Percentiles rank a stretch among this genome's conserved stretches.
phyloP scores from a whole-genome alignment of 106 monocot species.

The Dioscorea dumetorum region DNA sequence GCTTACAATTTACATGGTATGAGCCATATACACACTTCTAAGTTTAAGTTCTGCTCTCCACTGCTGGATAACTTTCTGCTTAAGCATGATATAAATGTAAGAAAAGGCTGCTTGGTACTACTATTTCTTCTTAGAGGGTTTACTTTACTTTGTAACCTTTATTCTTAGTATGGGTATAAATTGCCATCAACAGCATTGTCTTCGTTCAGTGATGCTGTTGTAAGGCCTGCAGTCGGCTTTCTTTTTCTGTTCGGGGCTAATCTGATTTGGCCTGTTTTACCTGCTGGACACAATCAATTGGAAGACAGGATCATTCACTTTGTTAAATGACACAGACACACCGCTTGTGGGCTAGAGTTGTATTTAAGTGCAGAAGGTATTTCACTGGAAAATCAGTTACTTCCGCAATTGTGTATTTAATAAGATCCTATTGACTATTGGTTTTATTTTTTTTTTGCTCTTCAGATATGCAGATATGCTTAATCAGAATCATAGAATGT shows the following conservation, averaged over 20 bases:
- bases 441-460: slow-evolving; percentile 16
- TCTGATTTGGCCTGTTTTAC: slow-evolving; percentile 34
- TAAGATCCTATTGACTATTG: slow-evolving; percentile 3
- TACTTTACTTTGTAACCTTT: neutral
- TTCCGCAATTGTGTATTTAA: too few relatives aligned
- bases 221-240: slow-evolving; percentile 45
- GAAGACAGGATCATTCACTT: slow-evolving; percentile 11
- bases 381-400: too few relatives aligned
- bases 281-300: slow-evolving; percentile 4
- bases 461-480: slow-evolving; percentile 91
- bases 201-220: slow-evolving; percentile 13
- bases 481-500: slow-evolving; percentile 72
- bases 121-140: slow-evolving; percentile 3
- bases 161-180: neutral
- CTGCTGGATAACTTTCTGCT: slow-evolving; percentile 31
- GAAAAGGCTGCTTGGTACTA: neutral
- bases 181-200: neutral
- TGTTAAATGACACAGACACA: slow-evolving; percentile 69
- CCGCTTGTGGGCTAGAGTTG: slow-evolving; percentile 67
- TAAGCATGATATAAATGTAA: slow-evolving; percentile 13
- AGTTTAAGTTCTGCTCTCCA: slow-evolving; percentile 75
- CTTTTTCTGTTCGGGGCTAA: slow-evolving; percentile 48
- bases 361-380: slow-evolving; percentile 80
- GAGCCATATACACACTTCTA: too few relatives aligned
- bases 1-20: slow-evolving; percentile 96